Percentiles rank a stretch among this genome's conserved stretches.
phyloP scores from a whole-genome alignment of 768 basidiomycete species.

The Macrolepiota dolichaula region DNA sequence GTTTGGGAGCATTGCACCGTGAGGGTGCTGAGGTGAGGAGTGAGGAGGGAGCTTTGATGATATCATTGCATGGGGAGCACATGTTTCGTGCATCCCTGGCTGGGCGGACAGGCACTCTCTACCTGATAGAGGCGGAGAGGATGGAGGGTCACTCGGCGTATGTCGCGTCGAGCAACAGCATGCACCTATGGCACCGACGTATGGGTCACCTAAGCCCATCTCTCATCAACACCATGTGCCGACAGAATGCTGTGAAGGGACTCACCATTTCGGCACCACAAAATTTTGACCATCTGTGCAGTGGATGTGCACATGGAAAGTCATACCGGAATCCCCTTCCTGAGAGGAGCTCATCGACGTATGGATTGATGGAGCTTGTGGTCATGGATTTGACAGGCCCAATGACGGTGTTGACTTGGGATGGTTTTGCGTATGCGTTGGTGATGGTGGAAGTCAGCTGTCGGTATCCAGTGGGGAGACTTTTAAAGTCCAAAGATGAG shows the following conservation, averaged over 20 bases:
- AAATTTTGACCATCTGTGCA: too few species aligned
- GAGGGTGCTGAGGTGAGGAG: constrained; percentile 10
- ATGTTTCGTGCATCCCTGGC: constrained; percentile 1
- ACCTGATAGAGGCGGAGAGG: neutral
- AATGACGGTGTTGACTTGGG: too few species aligned
- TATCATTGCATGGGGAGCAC: neutral
- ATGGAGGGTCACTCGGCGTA: neutral
- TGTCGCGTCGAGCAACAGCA: neutral
- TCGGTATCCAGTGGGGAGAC: too few species aligned
- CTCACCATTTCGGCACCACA: too few species aligned
- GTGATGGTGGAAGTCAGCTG: too few species aligned
- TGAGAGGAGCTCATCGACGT: constrained; percentile 17
- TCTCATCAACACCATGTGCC: constrained; percentile 23
- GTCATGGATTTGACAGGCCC: too few species aligned
- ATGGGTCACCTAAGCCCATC: too few species aligned
- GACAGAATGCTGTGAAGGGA: too few species aligned
- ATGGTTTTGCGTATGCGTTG: too few species aligned
- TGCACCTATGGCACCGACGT: constrained; percentile 20
- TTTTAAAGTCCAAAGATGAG: too few species aligned
- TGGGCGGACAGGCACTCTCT: neutral
- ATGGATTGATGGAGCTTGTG: constrained; percentile 11
- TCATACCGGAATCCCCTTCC: constrained; percentile 21
- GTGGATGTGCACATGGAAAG: too few species aligned
- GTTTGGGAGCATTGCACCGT: constrained; percentile 14
- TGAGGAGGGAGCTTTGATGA: neutral